These are phyloP conservation scores for Daldinia decipiens DNA, from an alignment of 495 filamentous ascomycete genomes.

Conservation along the genomic window DNA sequence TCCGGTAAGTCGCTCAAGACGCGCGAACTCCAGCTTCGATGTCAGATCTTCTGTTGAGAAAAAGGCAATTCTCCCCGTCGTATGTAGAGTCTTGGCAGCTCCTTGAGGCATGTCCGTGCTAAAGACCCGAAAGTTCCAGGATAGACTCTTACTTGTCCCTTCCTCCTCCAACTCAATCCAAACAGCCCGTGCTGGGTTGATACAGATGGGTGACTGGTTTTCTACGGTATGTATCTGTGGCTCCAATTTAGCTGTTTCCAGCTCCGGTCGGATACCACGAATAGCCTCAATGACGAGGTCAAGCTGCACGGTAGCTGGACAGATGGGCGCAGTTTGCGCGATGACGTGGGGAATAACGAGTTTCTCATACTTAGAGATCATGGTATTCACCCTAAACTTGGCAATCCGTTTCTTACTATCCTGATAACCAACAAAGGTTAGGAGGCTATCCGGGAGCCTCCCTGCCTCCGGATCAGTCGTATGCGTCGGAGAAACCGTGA, in stretches of 20 bases:
- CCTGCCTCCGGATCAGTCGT: conserved; percentile 21
- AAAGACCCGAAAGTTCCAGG: conserved; percentile 37
- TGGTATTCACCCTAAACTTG: conserved; percentile 62
- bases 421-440: conserved; percentile 57
- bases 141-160: conserved; percentile 19
- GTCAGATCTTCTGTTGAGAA: conserved; percentile 43
- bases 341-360: conserved; percentile 58
- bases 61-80: conserved; percentile 49
- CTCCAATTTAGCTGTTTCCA: conserved; percentile 31
- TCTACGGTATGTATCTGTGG: conserved; percentile 53
- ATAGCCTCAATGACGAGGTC: conserved; percentile 63
- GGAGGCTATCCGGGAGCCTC: conserved; percentile 45
- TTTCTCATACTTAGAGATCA: conserved; percentile 50
- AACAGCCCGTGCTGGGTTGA: conserved; percentile 51
- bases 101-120: conserved; percentile 41
- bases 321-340: conserved; percentile 59
- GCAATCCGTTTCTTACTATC: conserved; percentile 48
- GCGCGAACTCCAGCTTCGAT: conserved; percentile 52
- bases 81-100: conserved; percentile 39
- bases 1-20: conserved; percentile 56
- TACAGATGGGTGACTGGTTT: conserved; percentile 55
- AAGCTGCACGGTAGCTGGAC: conserved; percentile 59
- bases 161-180: conserved; percentile 52
- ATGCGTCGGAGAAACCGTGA: conserved; percentile 2
- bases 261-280: conserved; percentile 51